Percentiles rank a stretch among this genome's conserved stretches.
Evolutionary conservation across 2,329 filamentous ascomycete species (phyloP).

Genomic region (Magnaporthiopsis rhizophila): DNA sequence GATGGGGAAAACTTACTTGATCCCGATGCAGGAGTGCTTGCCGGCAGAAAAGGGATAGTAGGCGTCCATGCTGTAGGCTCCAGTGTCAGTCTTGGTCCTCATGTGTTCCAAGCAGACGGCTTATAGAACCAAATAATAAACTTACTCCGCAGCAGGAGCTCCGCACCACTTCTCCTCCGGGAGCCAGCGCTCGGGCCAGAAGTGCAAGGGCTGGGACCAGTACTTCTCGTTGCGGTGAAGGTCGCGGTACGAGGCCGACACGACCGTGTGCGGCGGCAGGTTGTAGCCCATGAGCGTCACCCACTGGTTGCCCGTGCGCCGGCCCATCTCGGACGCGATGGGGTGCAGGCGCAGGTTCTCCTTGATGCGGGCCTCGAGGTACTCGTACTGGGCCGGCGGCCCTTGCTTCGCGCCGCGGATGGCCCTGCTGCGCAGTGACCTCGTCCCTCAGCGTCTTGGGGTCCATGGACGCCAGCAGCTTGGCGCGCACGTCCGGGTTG

Average conservation of each 20-base stretch:
- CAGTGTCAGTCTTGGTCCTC: not conserved
- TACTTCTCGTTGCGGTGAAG: constrained; percentile 4
- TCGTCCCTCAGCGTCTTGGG: not conserved
- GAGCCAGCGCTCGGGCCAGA: constrained; percentile 2
- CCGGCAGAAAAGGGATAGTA: constrained; percentile 12
- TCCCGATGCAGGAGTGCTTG: constrained; percentile 19
- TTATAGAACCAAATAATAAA: not conserved
- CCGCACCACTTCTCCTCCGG: not conserved
- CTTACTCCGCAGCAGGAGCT: constrained; percentile 2
- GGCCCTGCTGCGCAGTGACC: too few species aligned
- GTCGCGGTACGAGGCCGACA: constrained; percentile 4
- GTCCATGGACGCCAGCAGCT: constrained; percentile 10
- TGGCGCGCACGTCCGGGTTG: constrained; percentile 14
- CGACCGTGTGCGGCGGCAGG: constrained; percentile 2
- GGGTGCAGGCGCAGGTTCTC: constrained; percentile 8
- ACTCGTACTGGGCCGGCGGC: not conserved
- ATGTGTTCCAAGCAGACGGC: not conserved
- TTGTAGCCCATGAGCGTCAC: not conserved
- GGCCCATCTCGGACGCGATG: constrained; percentile 3
- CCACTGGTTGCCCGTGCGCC: not conserved
- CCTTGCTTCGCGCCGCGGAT: not conserved
- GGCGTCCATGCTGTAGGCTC: not conserved
- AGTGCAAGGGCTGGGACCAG: constrained; percentile 1
- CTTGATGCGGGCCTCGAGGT: constrained; percentile 9
- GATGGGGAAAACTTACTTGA: constrained; percentile 12